Evolutionary conservation across 2,329 filamentous ascomycete genomes (phyloP), one percentile per base, ranked within the genome.

Genomic region (Eutypella sp.): DNA sequence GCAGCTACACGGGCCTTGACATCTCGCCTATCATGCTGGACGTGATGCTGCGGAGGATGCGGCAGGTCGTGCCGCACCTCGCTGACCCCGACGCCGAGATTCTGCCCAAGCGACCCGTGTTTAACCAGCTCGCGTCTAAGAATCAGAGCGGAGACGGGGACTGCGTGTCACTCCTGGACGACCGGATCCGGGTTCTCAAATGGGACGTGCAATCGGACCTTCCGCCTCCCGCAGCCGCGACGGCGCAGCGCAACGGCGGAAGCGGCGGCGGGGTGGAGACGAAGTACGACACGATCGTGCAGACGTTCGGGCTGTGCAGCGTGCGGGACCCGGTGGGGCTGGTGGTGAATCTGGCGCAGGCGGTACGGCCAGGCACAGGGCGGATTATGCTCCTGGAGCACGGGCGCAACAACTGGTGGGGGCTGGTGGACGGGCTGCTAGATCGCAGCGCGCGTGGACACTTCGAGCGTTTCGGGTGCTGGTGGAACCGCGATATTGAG

Each of bases 401-500:
- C 65, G 81, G 81, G 20, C 74, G 77, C 49, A 78, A 76, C 49
- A 78, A 77, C 15, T 70, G 64, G 57, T 81, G 70, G 62, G 67
- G 69, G 5, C 66, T 78, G 44, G 64, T 84, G 27, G 84, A 85
- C 57, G 63, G 67, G 9, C 54, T 78, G 16, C 63, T 85, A 25
- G 81, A 85, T 63, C 67, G 65, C 50, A 72, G 73, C 46, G 81
- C 81, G 0, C 63, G 65, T 15, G 64, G 66, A 19, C 81, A 84
- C 56, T 82, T 81, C 47, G 66, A 69, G 19, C 73, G 75, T 54
- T 84, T 79, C 57, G 81, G 81, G 3, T 85, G 81, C 65, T 84
- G 81, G 81, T 84, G 80, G 80, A 85, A 85, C 64, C 69, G 81
- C 43, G 81, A 84, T 57, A 75, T 85, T 48, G 74, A 76, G 55